Conservation (phyloP, 108 stramenopile genomes). For the Skeletonema potamos region DNA sequence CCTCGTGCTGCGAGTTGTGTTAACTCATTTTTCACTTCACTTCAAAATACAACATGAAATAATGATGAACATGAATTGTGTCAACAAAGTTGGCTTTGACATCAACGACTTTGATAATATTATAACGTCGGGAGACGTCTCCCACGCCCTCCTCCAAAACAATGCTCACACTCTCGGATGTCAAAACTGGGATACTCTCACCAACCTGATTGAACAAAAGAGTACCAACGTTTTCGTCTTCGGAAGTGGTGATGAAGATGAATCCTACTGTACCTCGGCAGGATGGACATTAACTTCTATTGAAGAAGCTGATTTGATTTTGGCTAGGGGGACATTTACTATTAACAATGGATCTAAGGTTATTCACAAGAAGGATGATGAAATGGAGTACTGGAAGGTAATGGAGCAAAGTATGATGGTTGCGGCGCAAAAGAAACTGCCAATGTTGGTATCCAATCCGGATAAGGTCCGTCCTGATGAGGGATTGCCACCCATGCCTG, state of each 20-base stretch:
- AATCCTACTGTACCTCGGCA: slow-evolving; percentile 71
- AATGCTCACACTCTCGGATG: slow-evolving; percentile 24
- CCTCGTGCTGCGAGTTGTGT: neutral
- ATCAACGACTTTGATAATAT: slow-evolving; percentile 62
- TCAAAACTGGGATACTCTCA: slow-evolving; percentile 20
- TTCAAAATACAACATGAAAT: neutral
- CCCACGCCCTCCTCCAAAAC: slow-evolving; percentile 41
- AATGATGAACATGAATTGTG: neutral
- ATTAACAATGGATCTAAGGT: slow-evolving; percentile 52
- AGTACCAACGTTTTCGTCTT: slow-evolving; percentile 66
- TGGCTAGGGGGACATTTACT: slow-evolving; percentile 84
- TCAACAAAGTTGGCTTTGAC: slow-evolving; percentile 57
- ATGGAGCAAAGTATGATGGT: slow-evolving; percentile 50
- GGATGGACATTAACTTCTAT: slow-evolving; percentile 78
- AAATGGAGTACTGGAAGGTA: slow-evolving; percentile 53
- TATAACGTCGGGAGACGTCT: slow-evolving; percentile 80
- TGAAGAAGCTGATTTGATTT: slow-evolving; percentile 84
- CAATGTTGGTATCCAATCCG: slow-evolving; percentile 94
- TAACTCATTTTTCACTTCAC: neutral
- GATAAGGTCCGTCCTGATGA: slow-evolving; percentile 85
- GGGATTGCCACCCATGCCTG: slow-evolving; percentile 88
- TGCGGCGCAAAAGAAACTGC: slow-evolving; percentile 66
- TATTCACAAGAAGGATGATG: slow-evolving; percentile 49
- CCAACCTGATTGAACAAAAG: slow-evolving; percentile 8
- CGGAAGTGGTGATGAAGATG: slow-evolving; percentile 91